Evolutionary conservation across 176 grass and related monocot genomes (phyloP), one percentile per base, ranked within the genome.

Genomic region (Tillandsia fasciculata): DNA sequence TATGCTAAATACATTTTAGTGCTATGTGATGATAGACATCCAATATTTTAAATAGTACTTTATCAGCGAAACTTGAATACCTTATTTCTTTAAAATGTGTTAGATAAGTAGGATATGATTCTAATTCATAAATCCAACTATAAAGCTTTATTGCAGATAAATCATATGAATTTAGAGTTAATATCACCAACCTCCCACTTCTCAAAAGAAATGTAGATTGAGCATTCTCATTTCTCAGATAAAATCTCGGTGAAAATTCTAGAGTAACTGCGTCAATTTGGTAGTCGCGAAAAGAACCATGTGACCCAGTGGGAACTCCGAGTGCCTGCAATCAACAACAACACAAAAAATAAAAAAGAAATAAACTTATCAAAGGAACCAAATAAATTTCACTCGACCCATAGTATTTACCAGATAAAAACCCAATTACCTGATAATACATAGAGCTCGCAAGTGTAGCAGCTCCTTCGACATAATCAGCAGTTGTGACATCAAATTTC

Each of bases 281-380:
- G 67, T 96, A 96, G 78, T 96, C 89, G 78, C 93, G 88, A 50
- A 96, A 96, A 50, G 93, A 83, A 12, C 93, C 93, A 85, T 96
- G 93, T 24, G 89, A 80, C 9, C 93, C 93, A 28, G 93, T 96
- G 59, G 89, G 89, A 11, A 96, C 86, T 81, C 93, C 93, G 84
- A 92, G 79, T 53, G 88, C 88, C 93, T 92, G 67, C 18, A 83
- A 77, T 63, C 69, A 17, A 65, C 28, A 79, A 77, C 50, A 78
- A 6, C 58, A 18, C 50, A 74, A 80, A 72, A 84, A 70, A 1
- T 72, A 51, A 29, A 15, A 49, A 17, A 26, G 33, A 65, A 52
- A 14, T 11, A 59, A 65, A 63, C 59, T 8, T 10, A 49, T 64
- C 50, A 75, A 52, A 10, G 50, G 70, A 59, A 11, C 42, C 17